Conservation (phyloP, 805 yeast species). For the Tetrapisispora iriomotensis region DNA sequence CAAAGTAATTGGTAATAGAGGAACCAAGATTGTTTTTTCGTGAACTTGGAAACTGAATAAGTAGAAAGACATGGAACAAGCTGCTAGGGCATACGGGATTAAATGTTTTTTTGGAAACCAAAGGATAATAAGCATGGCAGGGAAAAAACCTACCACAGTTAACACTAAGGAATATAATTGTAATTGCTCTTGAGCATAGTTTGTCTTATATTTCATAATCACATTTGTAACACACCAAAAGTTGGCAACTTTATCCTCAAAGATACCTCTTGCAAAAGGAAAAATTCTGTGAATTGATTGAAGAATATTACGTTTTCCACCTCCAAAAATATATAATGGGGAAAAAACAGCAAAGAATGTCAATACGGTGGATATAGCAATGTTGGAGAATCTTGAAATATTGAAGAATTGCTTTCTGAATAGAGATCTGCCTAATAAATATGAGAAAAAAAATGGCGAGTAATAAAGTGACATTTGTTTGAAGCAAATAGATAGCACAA, state of each 20-base stretch:
- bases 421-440: slow-evolving; percentile 48
- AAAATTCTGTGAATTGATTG: slow-evolving; percentile 68
- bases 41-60: slow-evolving; percentile 93
- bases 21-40: slow-evolving; percentile 83
- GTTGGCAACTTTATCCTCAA: slow-evolving; percentile 95
- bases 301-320: slow-evolving; percentile 27
- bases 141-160: slow-evolving; percentile 46
- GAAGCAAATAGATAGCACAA: slow-evolving; percentile 68
- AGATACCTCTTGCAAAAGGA: slow-evolving; percentile 87
- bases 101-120: slow-evolving; percentile 42
- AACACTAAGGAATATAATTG: slow-evolving; percentile 46
- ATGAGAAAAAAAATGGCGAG: slow-evolving; percentile 80
- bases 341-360: slow-evolving; percentile 43
- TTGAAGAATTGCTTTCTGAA: slow-evolving; percentile 35
- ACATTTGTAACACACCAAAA: slow-evolving; percentile 94
- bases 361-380: slow-evolving; percentile 53
- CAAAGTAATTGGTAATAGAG: slow-evolving; percentile 75
- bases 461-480: slow-evolving; percentile 95
- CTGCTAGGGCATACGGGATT: slow-evolving; percentile 64
- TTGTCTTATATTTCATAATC: slow-evolving; percentile 54
- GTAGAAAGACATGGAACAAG: slow-evolving; percentile 79
- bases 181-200: slow-evolving; percentile 47
- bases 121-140: slow-evolving; percentile 44
- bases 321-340: slow-evolving; percentile 50
- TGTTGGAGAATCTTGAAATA: slow-evolving; percentile 45